Conservation (phyloP, 1,284 basidiomycete species). For the Neonothopanus nambi region DNA sequence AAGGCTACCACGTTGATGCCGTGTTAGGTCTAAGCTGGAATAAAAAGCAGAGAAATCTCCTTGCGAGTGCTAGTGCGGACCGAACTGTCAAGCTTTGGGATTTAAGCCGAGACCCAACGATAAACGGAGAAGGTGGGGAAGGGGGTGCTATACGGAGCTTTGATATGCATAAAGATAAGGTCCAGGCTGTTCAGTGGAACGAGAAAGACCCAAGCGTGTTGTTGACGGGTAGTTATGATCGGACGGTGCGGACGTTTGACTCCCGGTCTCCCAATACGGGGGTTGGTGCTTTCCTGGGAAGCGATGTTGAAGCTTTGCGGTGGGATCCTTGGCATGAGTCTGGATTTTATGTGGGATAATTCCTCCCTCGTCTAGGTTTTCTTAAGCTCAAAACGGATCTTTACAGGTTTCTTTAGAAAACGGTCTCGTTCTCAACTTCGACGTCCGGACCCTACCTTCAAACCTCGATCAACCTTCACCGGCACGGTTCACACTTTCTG, state of each 20-base stretch:
- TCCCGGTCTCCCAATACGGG: constrained; percentile 80
- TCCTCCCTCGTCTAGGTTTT: background rate
- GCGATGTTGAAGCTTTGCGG: constrained; percentile 90
- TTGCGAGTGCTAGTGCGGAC: constrained; percentile 93
- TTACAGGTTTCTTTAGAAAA: constrained; percentile 88
- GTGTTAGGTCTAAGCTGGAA: constrained; percentile 95
- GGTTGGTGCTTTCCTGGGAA: constrained; percentile 77
- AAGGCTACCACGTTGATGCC: constrained; percentile 89
- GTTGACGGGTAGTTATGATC: constrained; percentile 92
- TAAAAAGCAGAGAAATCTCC: constrained; percentile 81
- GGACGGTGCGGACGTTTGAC: constrained; percentile 93
- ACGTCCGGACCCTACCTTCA: constrained; percentile 80
- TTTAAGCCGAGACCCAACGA: constrained; percentile 69
- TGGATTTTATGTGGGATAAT: constrained; percentile 77
- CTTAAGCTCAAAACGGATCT: background rate
- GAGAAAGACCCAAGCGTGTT: constrained; percentile 83
- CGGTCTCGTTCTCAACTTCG: constrained; percentile 89
- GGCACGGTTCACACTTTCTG: constrained; percentile 86
- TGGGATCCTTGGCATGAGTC: constrained; percentile 96
- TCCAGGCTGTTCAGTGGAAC: constrained; percentile 98
- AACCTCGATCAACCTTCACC: constrained; percentile 60
- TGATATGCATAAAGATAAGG: constrained; percentile 90
- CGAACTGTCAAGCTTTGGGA: constrained; percentile 98
- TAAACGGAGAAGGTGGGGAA: constrained; percentile 46
- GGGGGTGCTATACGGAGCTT: constrained; percentile 80